Base-by-base conservation (phyloP, 1,139 yeast species). In the Hanseniaspora gamundiae region DNA sequence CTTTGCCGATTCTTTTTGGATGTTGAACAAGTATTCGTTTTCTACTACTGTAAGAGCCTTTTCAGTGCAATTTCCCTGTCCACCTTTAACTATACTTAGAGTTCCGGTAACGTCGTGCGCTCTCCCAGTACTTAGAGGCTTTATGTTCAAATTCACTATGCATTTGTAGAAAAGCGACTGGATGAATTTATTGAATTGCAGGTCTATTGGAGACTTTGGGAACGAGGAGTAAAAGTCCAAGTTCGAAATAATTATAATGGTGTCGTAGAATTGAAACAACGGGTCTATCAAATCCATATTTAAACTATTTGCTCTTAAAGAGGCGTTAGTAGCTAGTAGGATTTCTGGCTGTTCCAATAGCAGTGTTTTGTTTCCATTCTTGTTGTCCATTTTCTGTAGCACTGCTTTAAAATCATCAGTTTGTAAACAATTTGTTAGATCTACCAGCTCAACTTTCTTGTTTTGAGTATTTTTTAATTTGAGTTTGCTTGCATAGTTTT, bases 71-170 rank as follows among this genome's bases (percentile, higher is more conserved):
- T 48, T 57, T 49, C 36, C 71, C 63, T 46, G 65, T 19, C 42
- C 70, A 1, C 94, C 94, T 44, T 64, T 66, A 0, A 77, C 62
- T 0, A 85, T 68, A 0, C 74, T 67, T 42, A 85, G 53, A 4
- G 78, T 71, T 1, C 95, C 95, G 0, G 94, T 80, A 2, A 85
- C 75, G 58, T 85, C 95, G 42, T 73, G 75, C 0, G 95, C 94
- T 54, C 87, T 69, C 0, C 95, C 95, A 0, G 95, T 85, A 4
- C 74, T 69, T 48, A 85, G 63, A 1, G 94, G 87, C 49, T 74
- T 72, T 39, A 84, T 58, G 26, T 72, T 67, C 11, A 84, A 54
- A 7, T 53, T 45, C 2, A 49, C 57, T 3, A 52, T 45, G 16
- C 59, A 50, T 41, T 54, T 55, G 48, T 56, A 53, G 19, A 54